Percentiles rank a stretch among this genome's conserved stretches.
phyloP scores from a whole-genome alignment of 805 yeast species.

The Metschnikowia rubicola region DNA sequence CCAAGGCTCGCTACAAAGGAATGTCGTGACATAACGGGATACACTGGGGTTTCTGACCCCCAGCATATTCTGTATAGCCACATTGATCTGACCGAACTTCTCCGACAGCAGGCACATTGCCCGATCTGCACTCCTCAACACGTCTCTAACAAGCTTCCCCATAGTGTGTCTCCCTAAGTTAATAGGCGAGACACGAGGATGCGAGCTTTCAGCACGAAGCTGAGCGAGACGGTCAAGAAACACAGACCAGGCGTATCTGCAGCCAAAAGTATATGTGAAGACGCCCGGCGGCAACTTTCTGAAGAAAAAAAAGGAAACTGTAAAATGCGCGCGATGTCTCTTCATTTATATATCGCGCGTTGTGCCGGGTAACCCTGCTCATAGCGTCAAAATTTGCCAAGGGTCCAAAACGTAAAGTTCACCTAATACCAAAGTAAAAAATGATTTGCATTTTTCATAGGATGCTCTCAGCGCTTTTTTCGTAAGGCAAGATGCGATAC shows the following conservation, averaged over 20 bases:
- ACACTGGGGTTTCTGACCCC: slow-evolving; percentile 34
- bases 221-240: slow-evolving; percentile 17
- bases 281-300: slow-evolving; percentile 40
- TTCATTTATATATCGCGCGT: slow-evolving; percentile 1
- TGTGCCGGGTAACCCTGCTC: slow-evolving; percentile 7
- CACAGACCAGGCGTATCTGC: slow-evolving; percentile 20
- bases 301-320: slow-evolving; percentile 18
- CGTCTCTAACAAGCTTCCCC: slow-evolving; percentile 15
- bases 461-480: no score
- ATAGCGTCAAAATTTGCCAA: no score
- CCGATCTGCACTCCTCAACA: slow-evolving; percentile 8
- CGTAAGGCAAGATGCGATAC: no score
- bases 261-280: slow-evolving; percentile 27
- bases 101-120: slow-evolving; percentile 17
- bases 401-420: no score
- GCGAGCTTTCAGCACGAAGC: slow-evolving; percentile 20
- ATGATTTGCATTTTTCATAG: no score
- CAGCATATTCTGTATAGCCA: slow-evolving; percentile 41
- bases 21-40: slow-evolving; percentile 48
- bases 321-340: slow-evolving; percentile 1
- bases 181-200: slow-evolving; percentile 34
- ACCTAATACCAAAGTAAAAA: no score
- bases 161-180: slow-evolving; percentile 32
- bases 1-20: background rate
- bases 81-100: slow-evolving; percentile 37